Conservation (phyloP, 2,329 filamentous ascomycete species). For the Colletotrichum sp. region DNA sequence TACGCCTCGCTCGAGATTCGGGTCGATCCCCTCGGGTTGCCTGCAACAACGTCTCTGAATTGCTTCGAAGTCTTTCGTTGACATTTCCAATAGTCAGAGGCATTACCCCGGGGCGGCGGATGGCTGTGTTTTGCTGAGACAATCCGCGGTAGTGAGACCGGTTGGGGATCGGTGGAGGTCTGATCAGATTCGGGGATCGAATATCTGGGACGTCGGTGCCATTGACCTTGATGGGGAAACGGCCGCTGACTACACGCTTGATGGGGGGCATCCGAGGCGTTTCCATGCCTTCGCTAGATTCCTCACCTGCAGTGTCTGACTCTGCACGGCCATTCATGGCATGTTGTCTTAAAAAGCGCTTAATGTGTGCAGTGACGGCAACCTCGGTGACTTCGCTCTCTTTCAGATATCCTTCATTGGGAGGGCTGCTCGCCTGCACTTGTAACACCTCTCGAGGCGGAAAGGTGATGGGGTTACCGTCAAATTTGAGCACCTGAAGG, state of each 20-base stretch:
- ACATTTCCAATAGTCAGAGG: conserved; percentile 71
- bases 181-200: conserved; percentile 69
- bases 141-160: conserved; percentile 81
- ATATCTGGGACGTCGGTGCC: conserved; percentile 71
- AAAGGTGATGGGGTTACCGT: conserved; percentile 81
- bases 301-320: conserved; percentile 62
- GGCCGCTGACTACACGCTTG: conserved; percentile 67
- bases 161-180: conserved; percentile 78
- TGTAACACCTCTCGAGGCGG: conserved; percentile 75
- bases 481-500: conserved; percentile 86
- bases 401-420: conserved; percentile 59
- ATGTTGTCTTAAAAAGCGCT: conserved; percentile 62
- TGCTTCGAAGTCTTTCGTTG: conserved; percentile 71
- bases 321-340: conserved; percentile 57
- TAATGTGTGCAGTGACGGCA: conserved; percentile 64
- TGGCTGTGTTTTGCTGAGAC: conserved; percentile 69
- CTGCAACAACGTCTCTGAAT: conserved; percentile 66
- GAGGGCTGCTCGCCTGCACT: conserved; percentile 58
- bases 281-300: conserved; percentile 76
- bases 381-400: conserved; percentile 71
- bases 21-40: conserved; percentile 52
- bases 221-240: conserved; percentile 75
- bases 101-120: conserved; percentile 75
- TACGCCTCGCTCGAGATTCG: conserved; percentile 63
- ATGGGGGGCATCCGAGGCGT: conserved; percentile 72